phyloP scores from a whole-genome alignment of 177 flowering plant genomes.

The Vitis hybrid region DNA sequence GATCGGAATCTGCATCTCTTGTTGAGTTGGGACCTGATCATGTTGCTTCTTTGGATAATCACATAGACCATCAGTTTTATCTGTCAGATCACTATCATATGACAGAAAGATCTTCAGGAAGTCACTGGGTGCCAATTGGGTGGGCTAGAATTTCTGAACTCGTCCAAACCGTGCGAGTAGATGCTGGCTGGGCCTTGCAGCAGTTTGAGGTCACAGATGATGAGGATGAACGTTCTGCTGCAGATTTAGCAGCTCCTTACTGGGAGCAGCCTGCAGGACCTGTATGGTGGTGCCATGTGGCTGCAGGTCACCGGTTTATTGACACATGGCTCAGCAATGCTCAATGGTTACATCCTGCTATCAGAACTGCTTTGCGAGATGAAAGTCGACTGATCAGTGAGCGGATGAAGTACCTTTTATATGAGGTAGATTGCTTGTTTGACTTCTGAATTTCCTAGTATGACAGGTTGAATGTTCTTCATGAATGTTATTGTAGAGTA shows the following conservation, averaged over 20 bases:
- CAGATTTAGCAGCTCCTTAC: conserved; percentile 89
- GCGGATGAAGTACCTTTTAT: conserved; percentile 81
- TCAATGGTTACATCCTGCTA: conserved; percentile 93
- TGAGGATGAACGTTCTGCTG: conserved; percentile 71
- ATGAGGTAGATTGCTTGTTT: conserved; percentile 63
- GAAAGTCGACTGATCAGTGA: conserved; percentile 91
- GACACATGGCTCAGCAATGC: conserved; percentile 78
- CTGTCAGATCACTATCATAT: conserved; percentile 19
- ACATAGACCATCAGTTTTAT: conserved; percentile 22
- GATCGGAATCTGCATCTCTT: conserved; percentile 24
- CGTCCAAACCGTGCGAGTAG: conserved; percentile 60
- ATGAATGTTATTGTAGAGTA: background rate
- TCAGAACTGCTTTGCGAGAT: conserved; percentile 87
- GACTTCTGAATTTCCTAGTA: background rate
- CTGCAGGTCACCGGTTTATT: conserved; percentile 56
- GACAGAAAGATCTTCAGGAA: conserved; percentile 34
- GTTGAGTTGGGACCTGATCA: conserved; percentile 22
- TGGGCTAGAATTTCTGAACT: conserved; percentile 89
- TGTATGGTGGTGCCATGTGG: conserved; percentile 95
- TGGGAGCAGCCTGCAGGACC: conserved; percentile 95
- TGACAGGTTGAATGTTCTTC: background rate
- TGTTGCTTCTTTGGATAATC: conserved; percentile 21
- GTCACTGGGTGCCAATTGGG: conserved; percentile 88
- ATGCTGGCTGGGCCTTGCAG: conserved; percentile 56
- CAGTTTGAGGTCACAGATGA: conserved; percentile 47